Evolutionary conservation across 1,284 basidiomycete species (phyloP), one percentile per base, ranked within the genome.

Genomic region (Ganoderma meredithae): DNA sequence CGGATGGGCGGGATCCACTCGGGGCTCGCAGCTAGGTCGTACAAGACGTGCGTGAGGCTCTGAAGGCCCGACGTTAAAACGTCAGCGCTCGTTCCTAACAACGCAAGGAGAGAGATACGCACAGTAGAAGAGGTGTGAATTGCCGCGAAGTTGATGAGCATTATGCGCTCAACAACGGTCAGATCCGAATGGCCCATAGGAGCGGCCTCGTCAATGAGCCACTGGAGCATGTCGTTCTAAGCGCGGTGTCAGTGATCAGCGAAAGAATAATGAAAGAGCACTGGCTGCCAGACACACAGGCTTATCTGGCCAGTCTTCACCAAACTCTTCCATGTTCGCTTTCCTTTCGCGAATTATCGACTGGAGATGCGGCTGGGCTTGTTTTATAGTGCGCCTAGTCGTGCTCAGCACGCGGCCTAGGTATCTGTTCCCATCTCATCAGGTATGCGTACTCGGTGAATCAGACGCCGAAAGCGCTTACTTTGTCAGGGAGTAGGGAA

Each of bases 1-100:
- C 85, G 81, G n/a, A 88, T 72, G 2, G 79, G 78, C n/a, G 78
- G 71, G 15, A 83, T 72, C 56, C 80, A 82, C 25, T 82, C 75
- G 0, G 82, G 81, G 63, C 79, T 71, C 0, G 78, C 75, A 12
- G 84, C 82, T 4, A 87, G 75, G 53, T 83, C 71, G 60, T 76
- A 83, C n/a, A 88, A 65, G 0, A 78, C 78, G 53, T 80, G 76
- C 0, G 80, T 79, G 33, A 83, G 74, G 19, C 75, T 79, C 83
- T 84, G 60, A 25, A 22, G 10, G n/a, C 0, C 47, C 47, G 13
- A 12, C 10, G 22, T 22, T 10, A 6, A 15, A 36, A 10, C 15
- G 17, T 39, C 12, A 55, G 15, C 33, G 5, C 19, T 2, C 22
- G 27, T 10, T 58, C 10, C n/a, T 10, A 10, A n/a, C 8, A 15